Evolutionary conservation across 1,284 basidiomycete species (phyloP).

Genomic region (Porodaedalea pini): DNA sequence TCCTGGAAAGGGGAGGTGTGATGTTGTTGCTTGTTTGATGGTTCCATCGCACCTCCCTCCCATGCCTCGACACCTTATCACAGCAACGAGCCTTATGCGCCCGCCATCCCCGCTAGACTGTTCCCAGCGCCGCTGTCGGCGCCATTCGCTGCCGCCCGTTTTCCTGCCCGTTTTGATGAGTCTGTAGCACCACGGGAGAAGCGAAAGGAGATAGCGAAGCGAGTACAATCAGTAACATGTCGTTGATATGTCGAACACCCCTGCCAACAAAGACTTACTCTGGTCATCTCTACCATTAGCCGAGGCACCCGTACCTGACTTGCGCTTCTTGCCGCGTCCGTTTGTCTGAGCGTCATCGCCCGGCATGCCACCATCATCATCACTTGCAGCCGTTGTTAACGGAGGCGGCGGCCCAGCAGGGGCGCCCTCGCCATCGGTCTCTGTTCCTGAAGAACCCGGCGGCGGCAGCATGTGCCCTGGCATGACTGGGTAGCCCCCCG

Average conservation of each 20-base stretch:
- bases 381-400: background rate
- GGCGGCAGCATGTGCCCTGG: conserved; percentile 12
- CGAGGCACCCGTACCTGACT: background rate
- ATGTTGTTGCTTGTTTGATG: background rate
- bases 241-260: background rate
- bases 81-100: conserved; percentile 5
- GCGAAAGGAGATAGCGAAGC: background rate
- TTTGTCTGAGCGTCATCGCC: background rate
- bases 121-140: conserved; percentile 1
- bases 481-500: conserved; percentile 11
- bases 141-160: background rate
- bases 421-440: conserved; percentile 1
- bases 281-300: conserved; percentile 10
- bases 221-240: background rate
- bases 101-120: background rate
- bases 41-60: conserved; percentile 4
- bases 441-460: conserved; percentile 1
- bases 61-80: conserved; percentile 8
- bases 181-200: background rate
- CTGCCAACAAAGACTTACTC: background rate
- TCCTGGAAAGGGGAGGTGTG: conserved; percentile 16
- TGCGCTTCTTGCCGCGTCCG: conserved; percentile 7
- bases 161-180: conserved; percentile 9
- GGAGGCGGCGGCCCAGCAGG: conserved; percentile 1
- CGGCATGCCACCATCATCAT: background rate